Evolutionary conservation across 169 alveolate species (phyloP), one percentile per base, ranked within the genome.

Genomic region (Plasmodium billcollinsi): DNA sequence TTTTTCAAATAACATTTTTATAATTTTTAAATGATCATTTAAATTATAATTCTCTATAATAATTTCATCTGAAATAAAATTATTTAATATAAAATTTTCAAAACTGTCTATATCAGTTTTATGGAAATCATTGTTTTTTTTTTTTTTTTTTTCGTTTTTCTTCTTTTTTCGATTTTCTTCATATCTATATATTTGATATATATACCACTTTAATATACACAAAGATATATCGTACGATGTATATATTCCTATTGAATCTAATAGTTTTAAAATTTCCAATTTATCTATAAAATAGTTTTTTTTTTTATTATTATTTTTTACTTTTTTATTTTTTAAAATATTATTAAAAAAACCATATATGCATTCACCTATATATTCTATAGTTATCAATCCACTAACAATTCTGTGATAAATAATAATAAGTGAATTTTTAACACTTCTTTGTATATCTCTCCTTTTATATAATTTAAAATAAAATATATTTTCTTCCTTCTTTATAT

Each of bases 181-280:
- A 26, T 61, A 39, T 14, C 1, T 15, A 59, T n/a, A 8, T 61
- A 45, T 21, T 54, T 74, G 59, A 7, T 54, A 4, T 62, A 26
- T 24, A 45, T 78, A 78, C 89, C 89, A 78, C 15, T 50, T 66
- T 45, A 78, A 70, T 12, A 66, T 58, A 21, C 45, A 7, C 45
- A 20, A 12, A n/a, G 72, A 75, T 65, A 78, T 78, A 15, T 78
- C 78, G 15, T 65, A 49, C 0, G 89, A 78, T 14, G 78, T 78
- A 59, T 78, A 78, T 14, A 78, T 15, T 29, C 89, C 89, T 21
- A 78, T 11, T 33, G 26, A 9, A 65, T 78, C 89, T 20, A 78
- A 33, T 14, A 78, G 33, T 2, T 18, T 50, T 21, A 78, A 29
- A 15, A 78, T n/a, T 14, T 15, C 63, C 0, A 74, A 7, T 73